Evolutionary conservation across 179 eudicot genomes (phyloP).

Genomic region (Gypsophila paniculata): DNA sequence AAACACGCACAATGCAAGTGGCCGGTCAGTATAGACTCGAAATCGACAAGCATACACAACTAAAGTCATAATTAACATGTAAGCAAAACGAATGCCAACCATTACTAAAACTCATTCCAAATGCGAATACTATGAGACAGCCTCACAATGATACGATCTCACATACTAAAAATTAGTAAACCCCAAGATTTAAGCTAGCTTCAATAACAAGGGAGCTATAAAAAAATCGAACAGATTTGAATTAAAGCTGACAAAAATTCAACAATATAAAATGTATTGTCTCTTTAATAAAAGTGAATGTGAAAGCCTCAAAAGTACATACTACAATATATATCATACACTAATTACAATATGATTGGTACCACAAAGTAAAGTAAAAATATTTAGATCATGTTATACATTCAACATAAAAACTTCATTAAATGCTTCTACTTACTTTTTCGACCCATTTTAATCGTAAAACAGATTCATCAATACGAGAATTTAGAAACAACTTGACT

Average conservation of each 20-base stretch:
- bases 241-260: neutral
- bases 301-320: neutral
- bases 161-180: neutral
- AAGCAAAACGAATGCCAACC: neutral
- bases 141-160: too few relatives aligned
- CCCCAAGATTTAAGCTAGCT: neutral
- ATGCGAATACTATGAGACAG: too few relatives aligned
- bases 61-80: neutral
- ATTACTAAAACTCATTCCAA: neutral
- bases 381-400: neutral
- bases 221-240: neutral
- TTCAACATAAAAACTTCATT: neutral
- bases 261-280: neutral
- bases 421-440: too few relatives aligned
- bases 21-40: neutral
- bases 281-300: neutral
- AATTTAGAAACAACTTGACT: too few relatives aligned
- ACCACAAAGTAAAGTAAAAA: neutral
- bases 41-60: neutral
- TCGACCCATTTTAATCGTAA: too few relatives aligned
- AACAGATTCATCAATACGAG: too few relatives aligned
- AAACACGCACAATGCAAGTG: constrained; percentile 12
- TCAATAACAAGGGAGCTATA: too few relatives aligned
- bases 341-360: neutral
- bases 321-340: neutral